Evolutionary conservation across 352 stramenopile species (phyloP), one percentile per base, ranked within the genome.

Genomic region (Phytophthora idaei): DNA sequence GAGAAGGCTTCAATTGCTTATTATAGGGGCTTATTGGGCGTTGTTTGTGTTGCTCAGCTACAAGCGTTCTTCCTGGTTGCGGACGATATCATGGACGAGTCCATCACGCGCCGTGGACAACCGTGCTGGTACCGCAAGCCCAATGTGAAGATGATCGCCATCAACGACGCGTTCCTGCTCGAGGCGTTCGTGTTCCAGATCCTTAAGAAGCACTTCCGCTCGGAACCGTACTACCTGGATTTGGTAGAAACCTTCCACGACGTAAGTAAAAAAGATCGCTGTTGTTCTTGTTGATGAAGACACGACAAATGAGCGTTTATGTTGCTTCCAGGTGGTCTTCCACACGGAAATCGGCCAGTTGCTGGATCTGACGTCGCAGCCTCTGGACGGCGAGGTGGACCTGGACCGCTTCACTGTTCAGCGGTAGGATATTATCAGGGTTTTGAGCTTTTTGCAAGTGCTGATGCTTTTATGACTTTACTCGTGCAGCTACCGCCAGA

Each of bases 41-140:
- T 15, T 29, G 32, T 17, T 58, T 47, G 50, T 63, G n/a, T 31
- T 60, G 27, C 12, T 10, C 53, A 92, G 85, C 81, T 99, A 12
- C 97, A 99, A 89, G 97, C 97, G n/a, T 99, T 98, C 64, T 99
- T 99, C 73, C 78, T 99, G 10, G 94, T 99, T 4, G 97, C 97
- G 0, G 98, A 99, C 76, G 98, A 99, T 79, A 95, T 99, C 62
- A 99, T 99, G 98, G 98, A 99, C 79, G 89, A 90, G 5, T 98
- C 90, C 28, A 82, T 97, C 46, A 98, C 93, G 45, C 93, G 97
- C 50, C 95, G 97, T 42, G 97, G 98, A 21, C 85, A 98, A 70
- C 94, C 97, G 50, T 99, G 97, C 84, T 99, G 97, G 98, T 99
- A 98, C 79, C 92, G 95, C 59, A 85, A 91, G 32, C 67, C 87